Conservation (phyloP, 495 filamentous ascomycete species). For the Aspergillus campestris region DNA sequence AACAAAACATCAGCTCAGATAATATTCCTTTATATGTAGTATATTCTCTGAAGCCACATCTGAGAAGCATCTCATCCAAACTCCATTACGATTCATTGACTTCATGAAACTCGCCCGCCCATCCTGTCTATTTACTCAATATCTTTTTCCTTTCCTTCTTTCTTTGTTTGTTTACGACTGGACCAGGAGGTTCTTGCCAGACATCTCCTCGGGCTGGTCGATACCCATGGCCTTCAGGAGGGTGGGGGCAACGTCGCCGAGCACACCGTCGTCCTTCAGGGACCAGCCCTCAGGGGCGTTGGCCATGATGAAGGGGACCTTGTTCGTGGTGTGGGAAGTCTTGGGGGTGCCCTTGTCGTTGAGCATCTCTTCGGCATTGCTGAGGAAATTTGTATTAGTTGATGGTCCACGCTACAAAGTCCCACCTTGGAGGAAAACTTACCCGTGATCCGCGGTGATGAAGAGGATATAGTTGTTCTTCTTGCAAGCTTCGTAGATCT, state of each 20-base stretch:
- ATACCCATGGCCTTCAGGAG: conserved; percentile 85
- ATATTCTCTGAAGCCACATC: no score
- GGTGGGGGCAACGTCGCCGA: conserved; percentile 94
- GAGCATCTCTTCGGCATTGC: conserved; percentile 98
- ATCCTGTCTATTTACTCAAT: conserved; percentile 13
- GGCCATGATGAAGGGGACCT: conserved; percentile 95
- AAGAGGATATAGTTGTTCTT: conserved; percentile 85
- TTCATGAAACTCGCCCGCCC: no score
- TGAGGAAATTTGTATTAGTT: conserved; percentile 10
- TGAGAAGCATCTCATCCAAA: no score
- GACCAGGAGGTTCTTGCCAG: conserved; percentile 71
- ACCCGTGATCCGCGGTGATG: conserved; percentile 91
- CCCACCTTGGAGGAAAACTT: conserved; percentile 16
- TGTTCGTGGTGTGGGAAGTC: conserved; percentile 95
- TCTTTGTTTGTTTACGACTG: conserved; percentile 40
- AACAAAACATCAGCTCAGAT: no score
- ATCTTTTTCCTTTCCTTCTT: background rate
- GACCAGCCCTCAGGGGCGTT: conserved; percentile 88
- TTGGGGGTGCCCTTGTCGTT: conserved; percentile 91
- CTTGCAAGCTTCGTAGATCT: conserved; percentile 88
- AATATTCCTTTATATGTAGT: no score
- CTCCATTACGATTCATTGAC: no score
- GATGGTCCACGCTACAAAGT: background rate
- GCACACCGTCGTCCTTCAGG: conserved; percentile 74
- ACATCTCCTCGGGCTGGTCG: conserved; percentile 85